Conservation (phyloP, 345 rosid genomes). For the Schrenkiella parvula region DNA sequence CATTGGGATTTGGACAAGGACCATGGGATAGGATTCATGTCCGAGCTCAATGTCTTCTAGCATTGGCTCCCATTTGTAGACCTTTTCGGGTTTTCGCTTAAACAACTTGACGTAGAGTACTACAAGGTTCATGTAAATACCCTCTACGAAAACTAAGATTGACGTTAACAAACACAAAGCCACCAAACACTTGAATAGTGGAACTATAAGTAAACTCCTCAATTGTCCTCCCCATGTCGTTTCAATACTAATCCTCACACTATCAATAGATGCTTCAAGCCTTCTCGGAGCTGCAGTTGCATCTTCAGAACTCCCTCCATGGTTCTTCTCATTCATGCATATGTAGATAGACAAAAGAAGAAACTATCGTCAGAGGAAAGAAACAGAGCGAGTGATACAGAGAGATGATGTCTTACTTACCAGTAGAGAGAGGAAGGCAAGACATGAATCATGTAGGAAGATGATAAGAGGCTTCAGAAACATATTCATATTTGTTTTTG, state of each 20-base stretch:
- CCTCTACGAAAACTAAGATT: constrained; percentile 47
- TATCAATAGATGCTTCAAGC: neutral
- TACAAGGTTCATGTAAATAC: constrained; percentile 49
- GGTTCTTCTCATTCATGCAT: constrained; percentile 1
- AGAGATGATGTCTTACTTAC: neutral
- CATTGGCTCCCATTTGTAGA: constrained; percentile 42
- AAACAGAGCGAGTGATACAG: constrained; percentile 6
- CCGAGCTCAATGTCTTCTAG: constrained; percentile 47
- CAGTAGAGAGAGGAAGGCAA: constrained; percentile 12
- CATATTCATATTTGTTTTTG: neutral
- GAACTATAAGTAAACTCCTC: constrained; percentile 37
- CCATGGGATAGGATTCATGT: constrained; percentile 31
- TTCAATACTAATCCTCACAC: constrained; percentile 2
- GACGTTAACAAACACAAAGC: constrained; percentile 39
- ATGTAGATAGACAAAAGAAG: neutral
- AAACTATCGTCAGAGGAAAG: neutral
- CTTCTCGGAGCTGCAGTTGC: neutral
- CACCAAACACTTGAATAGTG: constrained; percentile 38
- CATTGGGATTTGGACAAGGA: constrained; percentile 38
- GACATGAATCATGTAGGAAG: constrained; percentile 24
- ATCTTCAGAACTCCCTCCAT: constrained; percentile 2
- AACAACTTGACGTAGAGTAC: constrained; percentile 37
- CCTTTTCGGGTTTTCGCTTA: constrained; percentile 34
- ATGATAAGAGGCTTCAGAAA: constrained; percentile 13
- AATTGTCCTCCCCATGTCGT: constrained; percentile 27